Base-by-base conservation (phyloP, 1,139 yeast species). In the Scheffersomyces lignicola region DNA sequence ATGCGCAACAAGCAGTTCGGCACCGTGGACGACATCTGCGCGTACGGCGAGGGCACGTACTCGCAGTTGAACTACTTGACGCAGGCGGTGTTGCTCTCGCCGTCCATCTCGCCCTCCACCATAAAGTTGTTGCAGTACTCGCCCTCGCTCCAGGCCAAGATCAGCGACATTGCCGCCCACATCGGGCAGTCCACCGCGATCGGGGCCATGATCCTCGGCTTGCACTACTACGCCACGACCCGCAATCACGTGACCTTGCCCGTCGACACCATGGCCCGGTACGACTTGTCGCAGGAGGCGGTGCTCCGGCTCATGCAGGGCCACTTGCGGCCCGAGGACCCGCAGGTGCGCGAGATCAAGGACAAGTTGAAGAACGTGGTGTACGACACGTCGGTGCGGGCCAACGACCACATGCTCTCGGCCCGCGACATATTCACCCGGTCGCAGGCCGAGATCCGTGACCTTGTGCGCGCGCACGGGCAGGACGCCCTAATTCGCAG, bases 101-200 rank as follows among this genome's bases (percentile, higher is more conserved):
- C 80, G 0, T 58, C 62, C 3, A 66, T 81, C 5, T 76, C 87
- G 1, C 83, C 85, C 0, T 73, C 81, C 2, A 69, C 77, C 0
- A 69, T 76, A 12, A 56, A 61, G 27, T 52, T 80, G 16, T 57
- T 83, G 25, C 79, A 78, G 41, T 58, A 58, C 27, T 66, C 77
- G 21, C 56, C 72, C 0, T 44, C 48, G 4, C 52, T 82, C 32
- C 72, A 76, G 48, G 51, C 56, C 7, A 57, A 63, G 5, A 57
- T 77, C 3, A 66, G 77, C 30, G 89, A 84, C 43, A 75, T 84
- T 16, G 76, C 83, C 14, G 95, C 94, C 0, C 95, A 87, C 56
- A 63, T 86, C 22, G 96, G 96, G 3, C 95, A 87, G 54, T 86
- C 94, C 1, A 78, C 83, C 2, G 82, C 89, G 0, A 68, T 87